Base-by-base conservation (phyloP, 116 monocot species). In the Posidonia oceanica region DNA sequence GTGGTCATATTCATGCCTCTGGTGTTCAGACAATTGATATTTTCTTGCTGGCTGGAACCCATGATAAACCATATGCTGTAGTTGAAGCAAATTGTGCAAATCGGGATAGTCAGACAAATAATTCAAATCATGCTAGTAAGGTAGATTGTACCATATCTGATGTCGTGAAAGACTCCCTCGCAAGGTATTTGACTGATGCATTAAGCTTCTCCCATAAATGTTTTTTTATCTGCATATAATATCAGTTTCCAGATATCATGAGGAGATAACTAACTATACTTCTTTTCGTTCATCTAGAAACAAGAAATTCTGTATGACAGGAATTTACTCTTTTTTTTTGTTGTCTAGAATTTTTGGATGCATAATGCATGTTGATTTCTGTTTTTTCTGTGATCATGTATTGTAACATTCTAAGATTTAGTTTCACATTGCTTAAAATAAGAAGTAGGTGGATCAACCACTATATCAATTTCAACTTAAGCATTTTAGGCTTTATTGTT, bases 101-200 rank as follows among this genome's bases (percentile, higher is more conserved):
- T 36, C 13, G 2, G 7, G 48, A 48, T 10, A 48, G 48, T 48
- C 48, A 48, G 12, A 4, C 6, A 5, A 62, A 62, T 7, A 62
- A 62, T 1, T 23, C 62, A 62, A 37, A 58, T 18, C 20, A 11
- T 52, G 20, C 14, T 18, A 23, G 20, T 14, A 51, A 5, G 56
- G 87, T 59, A 23, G 63, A 57, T 61, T 64, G 75, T 77, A 42
- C 64, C 59, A 80, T 91, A 67, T 69, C 81, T 54, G 79, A 85
- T 77, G 67, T 76, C 57, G 91, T 91, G n/a, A 69, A 79, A 68
- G 86, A 91, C 83, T 93, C 97, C 78, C 89, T 10, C 52, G 84
- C 54, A 98, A 98, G 97, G 97, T 97, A 79, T 5, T 5, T 15
- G 41, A 40, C 42, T 21, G 36, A 66, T 48, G 48, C 48, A 48